phyloP scores from a whole-genome alignment of 2,329 filamentous ascomycete species.

The Aspergillus quadricinctus region DNA sequence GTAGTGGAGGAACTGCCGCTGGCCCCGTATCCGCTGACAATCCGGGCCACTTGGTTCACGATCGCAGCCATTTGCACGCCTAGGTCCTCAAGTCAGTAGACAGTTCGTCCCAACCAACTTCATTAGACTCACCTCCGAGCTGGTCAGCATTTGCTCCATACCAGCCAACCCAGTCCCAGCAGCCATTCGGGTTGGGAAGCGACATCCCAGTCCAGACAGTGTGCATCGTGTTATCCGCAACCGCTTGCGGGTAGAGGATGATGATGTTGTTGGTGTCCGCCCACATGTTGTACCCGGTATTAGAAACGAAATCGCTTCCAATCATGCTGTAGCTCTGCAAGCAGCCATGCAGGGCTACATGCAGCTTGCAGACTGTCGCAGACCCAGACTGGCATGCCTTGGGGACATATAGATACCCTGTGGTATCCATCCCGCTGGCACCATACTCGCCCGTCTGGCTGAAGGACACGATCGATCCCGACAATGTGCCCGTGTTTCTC shows the following conservation, averaged over 20 bases:
- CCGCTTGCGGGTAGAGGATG: constrained; percentile 11
- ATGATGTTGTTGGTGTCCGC: constrained; percentile 15
- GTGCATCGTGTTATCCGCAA: constrained; percentile 8
- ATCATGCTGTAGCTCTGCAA: constrained; percentile 10
- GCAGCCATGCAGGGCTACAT: constrained; percentile 17
- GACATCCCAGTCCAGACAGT: constrained; percentile 8
- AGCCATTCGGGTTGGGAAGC: constrained; percentile 12
- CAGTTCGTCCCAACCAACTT: not conserved
- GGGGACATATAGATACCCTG: constrained; percentile 15
- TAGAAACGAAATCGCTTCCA: constrained; percentile 10
- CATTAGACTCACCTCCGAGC: not conserved
- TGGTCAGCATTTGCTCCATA: constrained; percentile 15
- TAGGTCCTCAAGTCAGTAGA: no score
- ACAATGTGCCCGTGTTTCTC: constrained; percentile 6
- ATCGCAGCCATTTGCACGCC: constrained; percentile 18
- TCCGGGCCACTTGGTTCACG: constrained; percentile 13
- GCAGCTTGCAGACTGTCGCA: constrained; percentile 8
- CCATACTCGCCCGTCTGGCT: constrained; percentile 12
- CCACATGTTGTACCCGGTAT: constrained; percentile 15
- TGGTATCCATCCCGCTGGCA: constrained; percentile 13
- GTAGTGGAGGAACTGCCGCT: not conserved
- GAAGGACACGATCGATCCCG: constrained; percentile 9
- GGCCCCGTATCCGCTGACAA: constrained; percentile 8
- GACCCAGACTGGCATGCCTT: constrained; percentile 5
- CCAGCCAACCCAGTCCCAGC: constrained; percentile 17